Evolutionary conservation across 805 yeast genomes (phyloP), one percentile per base, ranked within the genome.

Genomic region (Candida taoyuanica): DNA sequence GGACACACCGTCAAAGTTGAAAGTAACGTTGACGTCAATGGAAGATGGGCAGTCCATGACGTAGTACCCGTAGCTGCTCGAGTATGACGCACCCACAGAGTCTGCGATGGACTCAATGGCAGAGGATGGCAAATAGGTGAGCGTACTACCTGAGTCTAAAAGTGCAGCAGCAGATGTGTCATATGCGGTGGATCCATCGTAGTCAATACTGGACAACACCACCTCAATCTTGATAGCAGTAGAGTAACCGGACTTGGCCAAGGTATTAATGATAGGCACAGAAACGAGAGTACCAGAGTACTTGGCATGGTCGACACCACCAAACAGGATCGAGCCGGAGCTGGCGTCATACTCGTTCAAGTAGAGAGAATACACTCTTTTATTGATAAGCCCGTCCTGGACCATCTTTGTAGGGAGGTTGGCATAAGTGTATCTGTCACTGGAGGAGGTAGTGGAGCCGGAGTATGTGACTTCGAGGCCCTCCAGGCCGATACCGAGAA

Each of bases 401-500:
- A 70, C 77, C 65, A 86, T 59, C 42, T 72, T 71, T 38, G 67
- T 48, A 0, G 95, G 95, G 40, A 85, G 62, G 58, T 86, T 85
- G 38, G 72, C 68, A 59, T 85, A 85, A 14, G 60, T 60, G 48
- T 70, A 71, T 4, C 39, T 36, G 4, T 32, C 33, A 13, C 36
- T 26, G 11, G 48, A 14, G 4, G 42, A 29, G 3, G 53, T 44
- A 3, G 40, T 29, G 6, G 50, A 33, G 17, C 64, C 64, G 1
- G 71, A 53, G 43, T 66, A 64, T 1, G 91, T 82, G 4, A 75
- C 67, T 59, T 88, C 95, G 38, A 84, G 67, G 12, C 78, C 83
- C 5, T 74, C 62, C 35, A 83, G 66, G 9, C 93, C 91, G 45
- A 85, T 75, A 19, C 89, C 88, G 29, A 85, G 60, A 18, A 85